Percentiles rank a stretch among this genome's conserved stretches.
Conservation (phyloP, 2,329 filamentous ascomycete species). For the Pyricularia sp. region DNA sequence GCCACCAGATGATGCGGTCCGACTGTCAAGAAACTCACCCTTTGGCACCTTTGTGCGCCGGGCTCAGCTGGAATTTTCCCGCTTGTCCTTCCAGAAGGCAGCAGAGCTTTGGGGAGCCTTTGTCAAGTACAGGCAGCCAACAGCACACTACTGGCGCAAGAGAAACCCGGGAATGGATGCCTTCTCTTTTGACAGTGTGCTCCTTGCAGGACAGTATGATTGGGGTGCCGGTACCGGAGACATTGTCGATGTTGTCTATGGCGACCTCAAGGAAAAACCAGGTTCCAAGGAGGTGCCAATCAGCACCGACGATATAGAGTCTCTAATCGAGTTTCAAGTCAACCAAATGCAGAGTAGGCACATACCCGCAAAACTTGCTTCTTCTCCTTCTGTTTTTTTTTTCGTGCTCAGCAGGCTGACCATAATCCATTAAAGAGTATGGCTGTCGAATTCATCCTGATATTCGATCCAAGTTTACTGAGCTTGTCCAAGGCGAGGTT, state of each 20-base stretch:
- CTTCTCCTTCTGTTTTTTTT: conserved; percentile 8
- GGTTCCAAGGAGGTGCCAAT: conserved; percentile 22
- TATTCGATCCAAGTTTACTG: conserved; percentile 61
- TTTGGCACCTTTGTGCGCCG: conserved; percentile 73
- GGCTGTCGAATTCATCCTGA: conserved; percentile 70
- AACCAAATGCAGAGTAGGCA: conserved; percentile 70
- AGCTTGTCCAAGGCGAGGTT: conserved; percentile 57
- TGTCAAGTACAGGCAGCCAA: conserved; percentile 70
- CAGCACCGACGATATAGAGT: conserved; percentile 73
- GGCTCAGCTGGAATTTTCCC: conserved; percentile 68
- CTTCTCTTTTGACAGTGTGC: conserved; percentile 47
- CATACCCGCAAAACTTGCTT: background rate
- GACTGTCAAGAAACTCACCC: conserved; percentile 64
- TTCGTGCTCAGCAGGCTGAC: background rate
- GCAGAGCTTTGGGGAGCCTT: conserved; percentile 75
- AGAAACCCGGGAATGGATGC: conserved; percentile 52
- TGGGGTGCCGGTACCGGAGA: conserved; percentile 27
- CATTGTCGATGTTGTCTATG: conserved; percentile 39
- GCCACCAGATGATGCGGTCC: conserved; percentile 41
- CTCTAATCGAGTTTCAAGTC: conserved; percentile 78
- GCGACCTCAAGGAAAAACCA: conserved; percentile 17
- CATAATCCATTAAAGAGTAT: conserved; percentile 38
- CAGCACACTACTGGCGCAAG: conserved; percentile 53
- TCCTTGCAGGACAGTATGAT: conserved; percentile 36
- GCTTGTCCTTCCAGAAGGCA: conserved; percentile 71